Percentiles rank a stretch among this genome's conserved stretches.
These are phyloP conservation scores for Trametes sanguinea DNA, from an alignment of 768 basidiomycete species.

Conservation along the genomic window DNA sequence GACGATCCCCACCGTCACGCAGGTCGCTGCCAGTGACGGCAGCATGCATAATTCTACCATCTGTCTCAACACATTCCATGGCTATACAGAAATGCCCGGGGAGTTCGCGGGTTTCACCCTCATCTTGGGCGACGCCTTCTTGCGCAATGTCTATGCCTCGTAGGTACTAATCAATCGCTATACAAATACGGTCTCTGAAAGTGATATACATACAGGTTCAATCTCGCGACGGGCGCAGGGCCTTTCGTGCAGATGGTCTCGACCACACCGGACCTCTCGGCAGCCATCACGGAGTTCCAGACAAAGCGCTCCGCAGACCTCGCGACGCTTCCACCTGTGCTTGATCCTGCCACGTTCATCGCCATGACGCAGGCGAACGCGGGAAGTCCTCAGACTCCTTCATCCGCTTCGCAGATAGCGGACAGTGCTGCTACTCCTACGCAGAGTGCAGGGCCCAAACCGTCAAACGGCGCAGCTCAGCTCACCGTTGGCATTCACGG, in stretches of 20 bases:
- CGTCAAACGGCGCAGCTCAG: no score
- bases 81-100: conserved; percentile 9
- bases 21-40: not conserved
- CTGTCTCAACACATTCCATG: conserved; percentile 35
- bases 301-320: conserved; percentile 22
- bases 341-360: not conserved
- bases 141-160: conserved; percentile 38
- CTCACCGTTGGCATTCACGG: no score
- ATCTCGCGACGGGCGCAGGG: conserved; percentile 21
- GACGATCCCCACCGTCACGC: conserved; percentile 28
- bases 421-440: no score
- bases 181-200: no score
- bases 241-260: conserved; percentile 38
- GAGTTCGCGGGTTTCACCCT: conserved; percentile 29
- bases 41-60: conserved; percentile 22
- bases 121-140: conserved; percentile 38
- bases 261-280: conserved; percentile 23
- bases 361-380: no score
- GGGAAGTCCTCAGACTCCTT: no score
- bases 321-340: conserved; percentile 3
- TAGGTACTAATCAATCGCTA: conserved; percentile 18
- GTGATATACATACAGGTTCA: not conserved
- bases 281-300: conserved; percentile 31
- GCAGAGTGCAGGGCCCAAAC: no score
- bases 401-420: no score